Conservation (phyloP, 1,139 yeast genomes). For the Scheffersomyces segobiensis region DNA sequence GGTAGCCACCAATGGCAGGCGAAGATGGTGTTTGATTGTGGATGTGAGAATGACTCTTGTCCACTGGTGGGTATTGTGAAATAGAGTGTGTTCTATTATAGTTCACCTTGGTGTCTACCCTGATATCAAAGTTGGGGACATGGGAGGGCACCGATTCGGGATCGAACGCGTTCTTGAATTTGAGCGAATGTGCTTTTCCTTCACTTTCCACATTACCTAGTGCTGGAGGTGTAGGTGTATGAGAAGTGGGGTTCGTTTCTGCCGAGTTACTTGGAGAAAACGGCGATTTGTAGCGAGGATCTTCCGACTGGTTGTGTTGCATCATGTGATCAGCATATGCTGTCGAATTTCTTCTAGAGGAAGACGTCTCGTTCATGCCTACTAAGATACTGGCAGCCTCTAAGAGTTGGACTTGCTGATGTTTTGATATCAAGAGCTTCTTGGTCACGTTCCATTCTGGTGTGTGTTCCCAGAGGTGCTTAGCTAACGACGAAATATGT, state of each 20-base stretch:
- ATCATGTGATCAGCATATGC: neutral
- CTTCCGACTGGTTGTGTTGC: slow-evolving; percentile 5
- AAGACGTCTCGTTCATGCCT: slow-evolving; percentile 63
- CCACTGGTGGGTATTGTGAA: slow-evolving; percentile 14
- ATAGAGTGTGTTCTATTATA: slow-evolving; percentile 11
- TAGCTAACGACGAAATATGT: slow-evolving; percentile 76
- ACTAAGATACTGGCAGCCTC: slow-evolving; percentile 89
- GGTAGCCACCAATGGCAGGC: slow-evolving; percentile 20
- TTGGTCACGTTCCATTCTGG: slow-evolving; percentile 91
- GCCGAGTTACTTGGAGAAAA: slow-evolving; percentile 11
- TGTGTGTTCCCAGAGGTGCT: slow-evolving; percentile 79
- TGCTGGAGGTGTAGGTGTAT: slow-evolving; percentile 9
- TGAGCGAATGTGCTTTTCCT: neutral
- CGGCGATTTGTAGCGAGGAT: slow-evolving; percentile 10
- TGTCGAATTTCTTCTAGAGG: slow-evolving; percentile 15
- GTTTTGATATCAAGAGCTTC: slow-evolving; percentile 78
- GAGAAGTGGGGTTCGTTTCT: slow-evolving; percentile 9
- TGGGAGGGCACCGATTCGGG: neutral
- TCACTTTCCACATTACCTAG: neutral
- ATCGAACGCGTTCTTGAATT: neutral
- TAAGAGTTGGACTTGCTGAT: slow-evolving; percentile 83
- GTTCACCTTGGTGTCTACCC: slow-evolving; percentile 1
- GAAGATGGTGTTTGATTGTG: slow-evolving; percentile 1
- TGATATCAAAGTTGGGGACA: neutral
- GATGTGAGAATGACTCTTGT: slow-evolving; percentile 7